These are phyloP conservation scores for Xylaria scruposa DNA, from an alignment of 495 filamentous ascomycete species.

Conservation along the genomic window DNA sequence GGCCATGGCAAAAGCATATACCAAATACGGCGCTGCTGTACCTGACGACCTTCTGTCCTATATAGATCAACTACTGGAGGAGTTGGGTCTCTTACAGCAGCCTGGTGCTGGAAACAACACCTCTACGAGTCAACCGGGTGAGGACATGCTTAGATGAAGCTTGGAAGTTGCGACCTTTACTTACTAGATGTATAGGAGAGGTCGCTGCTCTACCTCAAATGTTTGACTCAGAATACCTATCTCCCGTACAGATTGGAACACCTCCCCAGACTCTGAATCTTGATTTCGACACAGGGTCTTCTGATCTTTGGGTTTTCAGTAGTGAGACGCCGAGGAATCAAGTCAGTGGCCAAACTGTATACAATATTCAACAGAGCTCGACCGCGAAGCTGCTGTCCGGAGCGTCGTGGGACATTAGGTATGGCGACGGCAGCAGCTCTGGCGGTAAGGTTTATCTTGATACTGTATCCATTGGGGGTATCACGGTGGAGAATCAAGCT, in stretches of 20 bases:
- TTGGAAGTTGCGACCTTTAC: not conserved
- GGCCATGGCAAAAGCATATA: slow-evolving; percentile 50
- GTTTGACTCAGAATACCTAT: slow-evolving; percentile 73
- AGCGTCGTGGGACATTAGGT: slow-evolving; percentile 69
- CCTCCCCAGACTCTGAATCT: slow-evolving; percentile 72
- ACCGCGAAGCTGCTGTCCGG: slow-evolving; percentile 60
- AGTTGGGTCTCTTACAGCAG: slow-evolving; percentile 40
- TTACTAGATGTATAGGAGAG: slow-evolving; percentile 42
- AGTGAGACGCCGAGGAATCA: slow-evolving; percentile 52
- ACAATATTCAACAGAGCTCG: slow-evolving; percentile 57
- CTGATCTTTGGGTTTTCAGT: slow-evolving; percentile 72
- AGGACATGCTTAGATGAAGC: not conserved
- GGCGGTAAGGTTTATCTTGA: slow-evolving; percentile 76
- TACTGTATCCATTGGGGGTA: slow-evolving; percentile 74
- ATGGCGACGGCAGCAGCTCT: slow-evolving; percentile 76
- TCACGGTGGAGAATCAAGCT: slow-evolving; percentile 70
- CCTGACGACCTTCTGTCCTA: slow-evolving; percentile 40
- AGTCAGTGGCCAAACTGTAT: slow-evolving; percentile 61
- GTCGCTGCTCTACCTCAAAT: slow-evolving; percentile 48
- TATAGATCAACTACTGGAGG: slow-evolving; percentile 40
- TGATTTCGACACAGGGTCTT: slow-evolving; percentile 79
- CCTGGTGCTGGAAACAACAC: slow-evolving; percentile 30
- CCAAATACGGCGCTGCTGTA: slow-evolving; percentile 47
- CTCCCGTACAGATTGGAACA: slow-evolving; percentile 71
- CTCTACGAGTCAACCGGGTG: slow-evolving; percentile 34